Base-by-base conservation (phyloP, 805 yeast genomes). In the Kodamaea kaohsiungensis region DNA sequence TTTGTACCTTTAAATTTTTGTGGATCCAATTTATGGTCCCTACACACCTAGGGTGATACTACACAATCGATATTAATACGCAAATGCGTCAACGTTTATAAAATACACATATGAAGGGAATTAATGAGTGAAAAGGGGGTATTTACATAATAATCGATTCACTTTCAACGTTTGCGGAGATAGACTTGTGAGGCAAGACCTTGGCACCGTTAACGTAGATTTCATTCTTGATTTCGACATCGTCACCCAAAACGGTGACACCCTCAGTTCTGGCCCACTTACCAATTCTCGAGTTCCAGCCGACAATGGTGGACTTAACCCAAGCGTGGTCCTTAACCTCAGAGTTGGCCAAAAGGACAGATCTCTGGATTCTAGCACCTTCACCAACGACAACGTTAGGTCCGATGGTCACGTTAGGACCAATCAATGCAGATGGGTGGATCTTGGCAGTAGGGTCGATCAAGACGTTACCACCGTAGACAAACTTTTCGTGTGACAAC, bases 211-310 rank as follows among this genome's bases (percentile, higher is more conserved):
- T 95, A 68, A 95, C 96, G 84, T 95, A 95, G 73, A 95, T 84
- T 83, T 93, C 99, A 73, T 95, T 98, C 82, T 93, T 91, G 73
- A 95, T 91, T 74, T 92, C 96, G 62, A 95, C 99, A 65, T 95
- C 99, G 76, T 95, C 99, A 80, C 99, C 99, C 69, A 95, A 85
- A 57, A 95, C 99, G 59, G 98, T 89, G 67, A 86, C 89, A 81
- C 97, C 97, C 79, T 95, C 98, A 61, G 95, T 85, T 83, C 99
- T 91, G 61, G 98, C 96, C 99, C 99, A 95, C 78, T 85, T 87
- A 76, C 99, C 99, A 68, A 95, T 93, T 66, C 90, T 89, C 60
- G 97, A 92, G 84, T 91, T 87, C 99, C 99, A 95, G 68, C 99
- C 99, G 63, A 95, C 96, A 76, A 95, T 95, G 68, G 99, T 89